Evolutionary conservation across 1,284 basidiomycete genomes (phyloP).

Genomic region (Erythrobasidium hasegawianum): DNA sequence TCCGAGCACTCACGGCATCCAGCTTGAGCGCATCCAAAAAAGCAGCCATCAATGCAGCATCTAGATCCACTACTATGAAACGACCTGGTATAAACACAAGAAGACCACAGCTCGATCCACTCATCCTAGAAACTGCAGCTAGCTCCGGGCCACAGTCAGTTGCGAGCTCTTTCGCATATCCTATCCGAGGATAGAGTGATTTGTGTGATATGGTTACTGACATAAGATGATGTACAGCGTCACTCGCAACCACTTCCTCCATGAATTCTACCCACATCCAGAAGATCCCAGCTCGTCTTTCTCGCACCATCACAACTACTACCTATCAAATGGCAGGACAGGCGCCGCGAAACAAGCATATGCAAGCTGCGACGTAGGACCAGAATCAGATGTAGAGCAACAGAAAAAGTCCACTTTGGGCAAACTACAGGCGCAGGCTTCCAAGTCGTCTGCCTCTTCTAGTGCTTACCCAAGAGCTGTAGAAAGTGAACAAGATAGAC

Average conservation of each 20-base stretch:
- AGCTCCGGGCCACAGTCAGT: constrained; percentile 44
- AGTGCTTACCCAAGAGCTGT: constrained; percentile 8
- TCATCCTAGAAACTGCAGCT: constrained; percentile 45
- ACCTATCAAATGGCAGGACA: background rate
- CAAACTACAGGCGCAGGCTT: background rate
- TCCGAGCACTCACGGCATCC: constrained; percentile 25
- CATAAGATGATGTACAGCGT: constrained; percentile 35
- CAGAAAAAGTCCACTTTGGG: background rate
- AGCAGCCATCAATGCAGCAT: background rate
- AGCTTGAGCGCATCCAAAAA: background rate
- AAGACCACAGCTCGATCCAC: constrained; percentile 42
- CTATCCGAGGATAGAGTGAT: too few relatives aligned
- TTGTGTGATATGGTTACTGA: too few relatives aligned
- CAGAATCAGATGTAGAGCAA: constrained; percentile 14
- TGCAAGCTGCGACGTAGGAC: constrained; percentile 26
- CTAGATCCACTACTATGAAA: constrained; percentile 10
- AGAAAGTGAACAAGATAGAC: constrained; percentile 10
- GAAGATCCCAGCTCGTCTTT: constrained; percentile 35
- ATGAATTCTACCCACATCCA: constrained; percentile 42
- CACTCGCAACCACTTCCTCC: constrained; percentile 47
- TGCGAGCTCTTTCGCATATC: background rate
- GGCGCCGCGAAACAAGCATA: constrained; percentile 2
- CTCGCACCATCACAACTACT: constrained; percentile 9
- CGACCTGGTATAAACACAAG: constrained; percentile 10
- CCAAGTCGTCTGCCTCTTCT: background rate